phyloP scores from a whole-genome alignment of 495 filamentous ascomycete species.

The Achaetomiella virescens region DNA sequence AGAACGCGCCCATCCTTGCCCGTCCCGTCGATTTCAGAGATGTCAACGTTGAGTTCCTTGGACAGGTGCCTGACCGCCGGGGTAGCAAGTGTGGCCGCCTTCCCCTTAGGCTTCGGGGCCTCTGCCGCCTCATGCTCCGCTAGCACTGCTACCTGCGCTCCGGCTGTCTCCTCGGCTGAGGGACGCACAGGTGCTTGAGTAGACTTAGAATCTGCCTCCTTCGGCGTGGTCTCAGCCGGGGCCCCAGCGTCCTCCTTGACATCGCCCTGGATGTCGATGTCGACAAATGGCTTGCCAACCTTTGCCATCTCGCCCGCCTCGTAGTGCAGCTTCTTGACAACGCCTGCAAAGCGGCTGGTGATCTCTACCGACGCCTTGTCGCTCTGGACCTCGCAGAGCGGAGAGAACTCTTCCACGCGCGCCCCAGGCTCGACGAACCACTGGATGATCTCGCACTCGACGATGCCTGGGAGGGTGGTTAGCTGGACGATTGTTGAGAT shows the following conservation, averaged over 20 bases:
- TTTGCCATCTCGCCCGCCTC: conserved; percentile 93
- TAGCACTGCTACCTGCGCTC: conserved; percentile 4
- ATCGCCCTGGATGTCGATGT: conserved; percentile 63
- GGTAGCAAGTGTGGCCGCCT: conserved; percentile 69
- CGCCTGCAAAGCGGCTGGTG: conserved; percentile 86
- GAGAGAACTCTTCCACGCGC: conserved; percentile 95
- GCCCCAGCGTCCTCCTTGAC: conserved; percentile 33
- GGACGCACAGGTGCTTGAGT: conserved; percentile 4
- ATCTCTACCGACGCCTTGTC: conserved; percentile 99
- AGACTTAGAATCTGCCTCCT: not conserved
- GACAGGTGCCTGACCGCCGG: conserved; percentile 87
- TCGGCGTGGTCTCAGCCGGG: not conserved
- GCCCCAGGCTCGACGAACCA: conserved; percentile 98
- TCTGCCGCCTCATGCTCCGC: not conserved
- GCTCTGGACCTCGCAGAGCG: conserved; percentile 93
- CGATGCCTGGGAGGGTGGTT: conserved; percentile 60
- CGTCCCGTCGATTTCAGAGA: conserved; percentile 71
- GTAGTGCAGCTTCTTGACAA: conserved; percentile 94
- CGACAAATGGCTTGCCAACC: conserved; percentile 78
- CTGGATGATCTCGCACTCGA: conserved; percentile 97
- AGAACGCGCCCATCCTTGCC: conserved; percentile 87
- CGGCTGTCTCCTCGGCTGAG: conserved; percentile 3
- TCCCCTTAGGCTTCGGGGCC: conserved; percentile 31
- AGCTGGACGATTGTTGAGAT: not conserved
- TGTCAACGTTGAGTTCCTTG: conserved; percentile 69